Conservation (phyloP, 2,329 filamentous ascomycete genomes). For the Sodiomyces alkalinus region DNA sequence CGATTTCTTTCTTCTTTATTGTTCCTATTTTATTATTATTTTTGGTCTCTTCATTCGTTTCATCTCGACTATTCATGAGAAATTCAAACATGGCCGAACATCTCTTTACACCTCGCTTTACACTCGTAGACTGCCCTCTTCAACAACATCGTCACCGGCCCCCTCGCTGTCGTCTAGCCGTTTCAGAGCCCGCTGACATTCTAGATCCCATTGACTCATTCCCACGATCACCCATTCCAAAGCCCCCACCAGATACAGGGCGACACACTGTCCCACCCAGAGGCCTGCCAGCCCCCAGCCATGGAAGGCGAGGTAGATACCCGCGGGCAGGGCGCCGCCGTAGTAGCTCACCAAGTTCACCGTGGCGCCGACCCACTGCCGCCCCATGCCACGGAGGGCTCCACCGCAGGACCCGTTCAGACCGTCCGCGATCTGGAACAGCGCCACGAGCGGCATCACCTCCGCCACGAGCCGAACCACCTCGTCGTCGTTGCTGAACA, state of each 20-base stretch:
- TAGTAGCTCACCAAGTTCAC: slow-evolving; percentile 81
- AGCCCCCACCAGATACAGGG: slow-evolving; percentile 63
- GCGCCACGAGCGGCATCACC: slow-evolving; percentile 72
- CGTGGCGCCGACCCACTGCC: slow-evolving; percentile 69
- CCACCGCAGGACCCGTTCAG: slow-evolving; percentile 77
- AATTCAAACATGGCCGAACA: too few relatives aligned
- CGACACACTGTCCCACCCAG: slow-evolving; percentile 74
- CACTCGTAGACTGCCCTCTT: too few relatives aligned
- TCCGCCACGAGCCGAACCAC: slow-evolving; percentile 60
- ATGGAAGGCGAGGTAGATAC: slow-evolving; percentile 73
- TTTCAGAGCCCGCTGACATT: slow-evolving; percentile 56
- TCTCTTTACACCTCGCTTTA: too few relatives aligned
- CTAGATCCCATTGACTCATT: slow-evolving; percentile 59
- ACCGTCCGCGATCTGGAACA: slow-evolving; percentile 84
- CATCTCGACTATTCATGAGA: too few relatives aligned
- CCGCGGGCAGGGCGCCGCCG: slow-evolving; percentile 62
- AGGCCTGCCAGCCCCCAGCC: slow-evolving; percentile 70
- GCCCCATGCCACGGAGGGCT: slow-evolving; percentile 65
- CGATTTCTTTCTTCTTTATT: not conserved
- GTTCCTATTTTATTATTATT: not conserved
- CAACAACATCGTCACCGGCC: too few relatives aligned
- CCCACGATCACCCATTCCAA: slow-evolving; percentile 70
- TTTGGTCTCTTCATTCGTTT: not conserved
- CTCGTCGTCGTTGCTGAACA: slow-evolving; percentile 65
- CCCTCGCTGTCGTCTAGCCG: slow-evolving; percentile 58